phyloP scores from a whole-genome alignment of 2,329 filamentous ascomycete genomes.

The Zymoseptoria pseudotritici region DNA sequence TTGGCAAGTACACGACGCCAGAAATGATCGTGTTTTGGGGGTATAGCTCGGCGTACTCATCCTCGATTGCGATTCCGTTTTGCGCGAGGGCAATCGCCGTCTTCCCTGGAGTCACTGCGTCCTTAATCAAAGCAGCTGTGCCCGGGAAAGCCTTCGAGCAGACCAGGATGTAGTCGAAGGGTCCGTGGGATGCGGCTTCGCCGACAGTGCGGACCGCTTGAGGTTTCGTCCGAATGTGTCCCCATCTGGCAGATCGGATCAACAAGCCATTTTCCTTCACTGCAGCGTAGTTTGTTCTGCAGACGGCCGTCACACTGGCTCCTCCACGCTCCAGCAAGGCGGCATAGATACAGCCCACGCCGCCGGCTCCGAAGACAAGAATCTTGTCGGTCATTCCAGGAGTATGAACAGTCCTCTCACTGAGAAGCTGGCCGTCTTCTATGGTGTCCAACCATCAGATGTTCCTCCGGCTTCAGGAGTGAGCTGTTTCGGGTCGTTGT shows the following conservation, averaged over 20 bases:
- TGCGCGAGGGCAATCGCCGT: conserved; percentile 55
- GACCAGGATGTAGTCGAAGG: conserved; percentile 43
- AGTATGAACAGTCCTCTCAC: background rate
- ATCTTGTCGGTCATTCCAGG: conserved; percentile 4
- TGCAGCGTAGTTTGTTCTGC: conserved; percentile 37
- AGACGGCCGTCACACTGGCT: conserved; percentile 34
- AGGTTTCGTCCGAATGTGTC: conserved; percentile 30
- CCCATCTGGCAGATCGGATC: conserved; percentile 35
- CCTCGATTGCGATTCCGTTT: conserved; percentile 56
- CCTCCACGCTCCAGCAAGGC: conserved; percentile 34
- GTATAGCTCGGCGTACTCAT: conserved; percentile 45
- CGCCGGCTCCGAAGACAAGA: conserved; percentile 37
- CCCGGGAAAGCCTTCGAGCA: conserved; percentile 41
- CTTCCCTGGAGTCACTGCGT: conserved; percentile 32
- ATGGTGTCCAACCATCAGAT: background rate
- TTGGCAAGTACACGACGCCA: conserved; percentile 49
- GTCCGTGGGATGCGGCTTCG: conserved; percentile 29
- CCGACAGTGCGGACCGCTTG: conserved; percentile 27
- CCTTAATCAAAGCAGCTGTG: conserved; percentile 31
- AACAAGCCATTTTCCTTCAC: conserved; percentile 35
- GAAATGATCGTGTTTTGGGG: conserved; percentile 48
- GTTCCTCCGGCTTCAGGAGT: background rate
- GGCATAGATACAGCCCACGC: conserved; percentile 36
- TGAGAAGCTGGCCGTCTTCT: background rate
- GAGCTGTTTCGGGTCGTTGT: background rate